Evolutionary conservation across 2,329 filamentous ascomycete genomes (phyloP), one percentile per base, ranked within the genome.

Genomic region (Ascocoryne sarcoides): DNA sequence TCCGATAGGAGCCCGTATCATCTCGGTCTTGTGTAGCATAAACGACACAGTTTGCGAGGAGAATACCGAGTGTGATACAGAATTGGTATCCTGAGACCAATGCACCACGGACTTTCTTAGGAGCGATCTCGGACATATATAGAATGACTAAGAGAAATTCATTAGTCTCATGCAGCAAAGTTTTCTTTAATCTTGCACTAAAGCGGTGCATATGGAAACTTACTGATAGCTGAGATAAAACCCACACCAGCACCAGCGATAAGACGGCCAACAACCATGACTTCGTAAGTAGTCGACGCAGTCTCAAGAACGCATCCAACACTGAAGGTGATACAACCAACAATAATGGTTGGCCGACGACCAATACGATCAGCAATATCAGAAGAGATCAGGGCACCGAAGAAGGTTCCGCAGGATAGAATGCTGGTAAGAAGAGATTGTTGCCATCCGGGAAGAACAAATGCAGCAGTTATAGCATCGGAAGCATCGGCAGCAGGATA

Each of bases 21-120:
- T 54, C 58, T 50, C 73, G 70, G 51, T 77, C 55, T 62, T 86
- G 63, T 39, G 80, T 84, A 38, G 63, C 79, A 60, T 92, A 88
- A 62, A 82, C 76, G 53, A 92, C 76, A 52, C 77, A 78, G 2
- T 82, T 75, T 14, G 84, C 84, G 46, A 90, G 63, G 60, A 90
- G 68, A 49, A 92, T 67, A 64, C 84, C 85, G 48, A 89, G 73
- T 46, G 84, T 88, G 61, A 89, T 80, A 62, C 79, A 85, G 70
- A 88, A 88, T 60, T 89, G 84, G 67, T 89, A 89, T 3, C 82
- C 82, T 1, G 82, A 76, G n/a, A 90, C 84, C 36, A 89, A 73
- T 39, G 82, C 79, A 57, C 84, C 84, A 56, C 84, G 78, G 49
- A 90, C 80, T 62, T 84, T 85, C 62, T 73, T 75, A 41, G 82